Evolutionary conservation across 345 rosid genomes (phyloP).

Genomic region (Arabis hirsuta): DNA sequence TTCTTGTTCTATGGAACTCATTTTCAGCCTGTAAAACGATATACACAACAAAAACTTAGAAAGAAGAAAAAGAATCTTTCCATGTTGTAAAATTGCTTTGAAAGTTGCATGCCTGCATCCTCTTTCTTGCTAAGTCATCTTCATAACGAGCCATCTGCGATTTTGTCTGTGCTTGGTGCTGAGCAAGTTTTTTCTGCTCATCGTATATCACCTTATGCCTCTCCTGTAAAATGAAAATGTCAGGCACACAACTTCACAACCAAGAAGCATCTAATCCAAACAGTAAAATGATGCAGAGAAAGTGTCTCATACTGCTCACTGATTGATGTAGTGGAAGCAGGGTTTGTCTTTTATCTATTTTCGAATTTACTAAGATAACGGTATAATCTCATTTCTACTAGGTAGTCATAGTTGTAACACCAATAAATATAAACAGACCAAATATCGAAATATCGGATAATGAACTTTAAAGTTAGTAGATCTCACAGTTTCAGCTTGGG

Average conservation of each 20-base stretch:
- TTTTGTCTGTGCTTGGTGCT: conserved; percentile 95
- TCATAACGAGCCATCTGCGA: conserved; percentile 98
- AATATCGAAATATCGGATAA: neutral
- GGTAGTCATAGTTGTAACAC: conserved; percentile 13
- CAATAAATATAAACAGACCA: neutral
- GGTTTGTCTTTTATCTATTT: neutral
- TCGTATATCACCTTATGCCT: conserved; percentile 86
- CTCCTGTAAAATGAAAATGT: conserved; percentile 63
- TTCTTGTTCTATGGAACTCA: conserved; percentile 84
- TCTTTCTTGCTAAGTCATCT: conserved; percentile 94
- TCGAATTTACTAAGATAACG: conserved; percentile 7
- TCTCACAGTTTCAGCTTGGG: conserved; percentile 91
- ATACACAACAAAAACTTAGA: conserved; percentile 19
- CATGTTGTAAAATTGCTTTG: neutral
- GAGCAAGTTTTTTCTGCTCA: conserved; percentile 88
- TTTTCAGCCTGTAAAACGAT: conserved; percentile 73
- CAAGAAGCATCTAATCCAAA: conserved; percentile 13
- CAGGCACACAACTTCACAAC: conserved; percentile 24
- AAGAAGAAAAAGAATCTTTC: conserved; percentile 9
- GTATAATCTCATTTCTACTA: neutral
- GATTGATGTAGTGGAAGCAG: conserved; percentile 9
- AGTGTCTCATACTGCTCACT: conserved; percentile 26
- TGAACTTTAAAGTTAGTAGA: neutral
- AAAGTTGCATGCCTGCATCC: conserved; percentile 83
- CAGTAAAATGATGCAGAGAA: conserved; percentile 17